phyloP scores from a whole-genome alignment of 805 yeast species.

The Starmerella stellata region DNA sequence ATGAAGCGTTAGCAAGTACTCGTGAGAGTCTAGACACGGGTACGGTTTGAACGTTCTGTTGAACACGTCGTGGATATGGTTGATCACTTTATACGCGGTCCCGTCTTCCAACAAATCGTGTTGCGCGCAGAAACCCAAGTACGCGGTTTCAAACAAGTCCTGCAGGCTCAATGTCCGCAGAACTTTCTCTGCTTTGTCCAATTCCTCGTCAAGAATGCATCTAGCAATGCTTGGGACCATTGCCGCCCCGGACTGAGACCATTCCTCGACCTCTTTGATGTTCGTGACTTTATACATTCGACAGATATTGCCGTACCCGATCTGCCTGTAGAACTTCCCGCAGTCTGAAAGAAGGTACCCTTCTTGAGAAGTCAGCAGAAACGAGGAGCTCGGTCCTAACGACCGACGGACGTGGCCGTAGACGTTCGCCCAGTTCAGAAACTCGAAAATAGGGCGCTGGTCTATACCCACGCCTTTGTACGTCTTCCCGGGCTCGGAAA shows the following conservation, averaged over 20 bases:
- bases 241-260: neutral
- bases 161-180: neutral
- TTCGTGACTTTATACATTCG: neutral
- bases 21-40: neutral
- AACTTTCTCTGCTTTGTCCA: neutral
- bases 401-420: neutral
- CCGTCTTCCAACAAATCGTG: neutral
- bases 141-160: neutral
- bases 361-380: neutral
- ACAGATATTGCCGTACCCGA: neutral
- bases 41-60: neutral
- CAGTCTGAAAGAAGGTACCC: neutral
- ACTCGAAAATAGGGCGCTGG: neutral
- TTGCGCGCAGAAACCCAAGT: neutral
- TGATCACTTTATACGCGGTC: neutral
- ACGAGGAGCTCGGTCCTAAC: neutral
- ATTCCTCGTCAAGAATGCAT: neutral
- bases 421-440: neutral
- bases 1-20: neutral
- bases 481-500: neutral
- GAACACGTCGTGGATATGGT: neutral
- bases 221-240: neutral
- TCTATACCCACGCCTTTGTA: neutral
- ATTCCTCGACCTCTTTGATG: neutral
- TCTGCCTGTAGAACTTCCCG: neutral